Evolutionary conservation across 2,329 filamentous ascomycete genomes (phyloP).

Genomic region (Colletotrichum navitas): DNA sequence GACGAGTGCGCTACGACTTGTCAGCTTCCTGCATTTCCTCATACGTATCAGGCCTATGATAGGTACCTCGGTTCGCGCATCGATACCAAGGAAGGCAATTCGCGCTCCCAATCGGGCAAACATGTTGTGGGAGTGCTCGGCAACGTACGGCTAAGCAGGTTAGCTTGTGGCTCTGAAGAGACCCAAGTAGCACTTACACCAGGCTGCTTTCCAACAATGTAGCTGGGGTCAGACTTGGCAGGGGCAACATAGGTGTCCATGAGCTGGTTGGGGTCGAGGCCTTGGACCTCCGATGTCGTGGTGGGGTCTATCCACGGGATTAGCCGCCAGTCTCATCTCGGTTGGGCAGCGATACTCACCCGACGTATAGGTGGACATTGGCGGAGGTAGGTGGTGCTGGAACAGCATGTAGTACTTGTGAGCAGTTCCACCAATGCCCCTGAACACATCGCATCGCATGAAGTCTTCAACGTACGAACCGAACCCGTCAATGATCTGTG

Average conservation of each 20-base stretch:
- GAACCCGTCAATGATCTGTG: slow-evolving; percentile 88
- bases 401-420: slow-evolving; percentile 99
- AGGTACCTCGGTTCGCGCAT: slow-evolving; percentile 87
- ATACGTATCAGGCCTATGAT: background rate
- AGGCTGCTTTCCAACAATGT: slow-evolving; percentile 81
- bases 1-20: slow-evolving; percentile 75
- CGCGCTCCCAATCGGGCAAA: slow-evolving; percentile 86
- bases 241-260: slow-evolving; percentile 78
- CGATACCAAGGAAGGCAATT: slow-evolving; percentile 87
- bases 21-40: slow-evolving; percentile 17
- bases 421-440: slow-evolving; percentile 89
- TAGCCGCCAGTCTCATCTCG: slow-evolving; percentile 44
- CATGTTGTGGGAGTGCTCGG: slow-evolving; percentile 86
- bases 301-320: slow-evolving; percentile 42
- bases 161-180: slow-evolving; percentile 56
- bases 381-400: slow-evolving; percentile 92
- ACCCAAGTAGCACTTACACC: slow-evolving; percentile 72
- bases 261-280: slow-evolving; percentile 78
- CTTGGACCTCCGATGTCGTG: slow-evolving; percentile 51
- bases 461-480: slow-evolving; percentile 95
- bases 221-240: slow-evolving; percentile 72
- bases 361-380: slow-evolving; percentile 86
- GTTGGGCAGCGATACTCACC: slow-evolving; percentile 57
- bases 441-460: slow-evolving; percentile 93
- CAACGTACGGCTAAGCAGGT: slow-evolving; percentile 84